A percentile compares a stretch with the other conserved stretches of the same genome.
Evolutionary conservation across 2,329 filamentous ascomycete genomes (phyloP).

Genomic region (Colletotrichum tropicale): DNA sequence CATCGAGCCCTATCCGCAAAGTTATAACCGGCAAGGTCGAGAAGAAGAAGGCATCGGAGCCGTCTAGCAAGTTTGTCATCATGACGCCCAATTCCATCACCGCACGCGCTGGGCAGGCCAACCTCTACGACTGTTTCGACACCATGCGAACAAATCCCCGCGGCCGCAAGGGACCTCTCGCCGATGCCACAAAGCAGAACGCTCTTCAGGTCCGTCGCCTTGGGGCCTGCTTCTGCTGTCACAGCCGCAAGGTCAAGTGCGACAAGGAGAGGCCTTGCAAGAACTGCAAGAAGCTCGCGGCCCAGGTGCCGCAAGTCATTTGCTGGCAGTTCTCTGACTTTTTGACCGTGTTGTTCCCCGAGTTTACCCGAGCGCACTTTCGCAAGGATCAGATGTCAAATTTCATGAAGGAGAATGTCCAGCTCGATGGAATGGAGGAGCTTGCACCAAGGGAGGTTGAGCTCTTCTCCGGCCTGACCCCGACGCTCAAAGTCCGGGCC

Average conservation of each 20-base stretch:
- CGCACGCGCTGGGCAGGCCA: slow-evolving; percentile 53
- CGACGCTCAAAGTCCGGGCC: slow-evolving; percentile 51
- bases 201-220: slow-evolving; percentile 58
- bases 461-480: slow-evolving; percentile 55
- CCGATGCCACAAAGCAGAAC: slow-evolving; percentile 57
- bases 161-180: slow-evolving; percentile 60
- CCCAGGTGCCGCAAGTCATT: slow-evolving; percentile 55
- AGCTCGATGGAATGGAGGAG: slow-evolving; percentile 43
- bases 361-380: slow-evolving; percentile 56
- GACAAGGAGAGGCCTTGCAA: slow-evolving; percentile 60
- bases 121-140: slow-evolving; percentile 61
- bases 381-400: slow-evolving; percentile 51
- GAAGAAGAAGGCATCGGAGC: slow-evolving; percentile 42
- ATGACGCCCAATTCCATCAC: slow-evolving; percentile 59
- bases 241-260: slow-evolving; percentile 63
- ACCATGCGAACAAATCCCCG: slow-evolving; percentile 56
- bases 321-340: slow-evolving; percentile 67
- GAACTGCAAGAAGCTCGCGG: slow-evolving; percentile 58
- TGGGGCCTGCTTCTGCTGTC: slow-evolving; percentile 65
- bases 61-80: slow-evolving; percentile 53
- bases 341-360: slow-evolving; percentile 54
- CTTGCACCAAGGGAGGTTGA: slow-evolving; percentile 43
- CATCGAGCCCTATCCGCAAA: slow-evolving; percentile 42
- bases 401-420: slow-evolving; percentile 56
- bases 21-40: slow-evolving; percentile 47